A percentile compares a stretch with the other conserved stretches of the same genome.
These are phyloP conservation scores for Edaphochlamys debaryana DNA, from an alignment of 139 green algal species.

Conservation along the genomic window DNA sequence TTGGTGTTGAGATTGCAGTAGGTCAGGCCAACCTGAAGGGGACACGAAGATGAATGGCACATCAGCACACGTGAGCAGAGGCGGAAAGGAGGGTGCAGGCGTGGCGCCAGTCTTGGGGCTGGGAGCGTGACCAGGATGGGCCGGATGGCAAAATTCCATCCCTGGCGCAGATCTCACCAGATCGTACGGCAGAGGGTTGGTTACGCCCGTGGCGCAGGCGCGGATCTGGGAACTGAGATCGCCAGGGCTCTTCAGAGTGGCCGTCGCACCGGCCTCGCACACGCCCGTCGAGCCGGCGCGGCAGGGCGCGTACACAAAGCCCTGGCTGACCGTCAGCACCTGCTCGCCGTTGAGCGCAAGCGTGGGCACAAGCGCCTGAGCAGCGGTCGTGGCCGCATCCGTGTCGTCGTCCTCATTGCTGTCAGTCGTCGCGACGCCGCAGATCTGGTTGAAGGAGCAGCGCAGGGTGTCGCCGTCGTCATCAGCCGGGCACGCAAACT, in stretches of 20 bases:
- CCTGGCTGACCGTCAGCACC: background rate
- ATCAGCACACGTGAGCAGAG: too few relatives aligned
- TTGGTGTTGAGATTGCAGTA: conserved; percentile 9
- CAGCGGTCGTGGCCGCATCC: background rate
- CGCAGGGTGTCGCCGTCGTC: background rate
- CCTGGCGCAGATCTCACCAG: too few relatives aligned
- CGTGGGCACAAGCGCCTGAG: background rate
- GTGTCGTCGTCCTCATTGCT: background rate
- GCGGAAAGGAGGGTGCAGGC: too few relatives aligned
- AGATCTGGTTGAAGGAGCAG: background rate
- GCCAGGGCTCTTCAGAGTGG: background rate
- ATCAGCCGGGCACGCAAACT: background rate
- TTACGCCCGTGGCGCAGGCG: too few relatives aligned
- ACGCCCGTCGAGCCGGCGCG: background rate
- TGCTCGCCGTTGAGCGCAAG: background rate
- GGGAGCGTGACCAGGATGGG: too few relatives aligned
- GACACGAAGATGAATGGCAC: too few relatives aligned
- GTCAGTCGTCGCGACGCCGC: background rate
- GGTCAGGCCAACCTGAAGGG: conserved; percentile 3
- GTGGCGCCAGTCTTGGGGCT: too few relatives aligned
- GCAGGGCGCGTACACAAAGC: background rate
- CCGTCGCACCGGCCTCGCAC: conserved; percentile 1
- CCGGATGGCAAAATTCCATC: too few relatives aligned
- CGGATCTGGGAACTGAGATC: conserved; percentile 1
- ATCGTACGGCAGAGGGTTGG: too few relatives aligned